Evolutionary conservation across 768 basidiomycete genomes (phyloP), one percentile per base, ranked within the genome.

Genomic region (Pisolithus microcarpus): DNA sequence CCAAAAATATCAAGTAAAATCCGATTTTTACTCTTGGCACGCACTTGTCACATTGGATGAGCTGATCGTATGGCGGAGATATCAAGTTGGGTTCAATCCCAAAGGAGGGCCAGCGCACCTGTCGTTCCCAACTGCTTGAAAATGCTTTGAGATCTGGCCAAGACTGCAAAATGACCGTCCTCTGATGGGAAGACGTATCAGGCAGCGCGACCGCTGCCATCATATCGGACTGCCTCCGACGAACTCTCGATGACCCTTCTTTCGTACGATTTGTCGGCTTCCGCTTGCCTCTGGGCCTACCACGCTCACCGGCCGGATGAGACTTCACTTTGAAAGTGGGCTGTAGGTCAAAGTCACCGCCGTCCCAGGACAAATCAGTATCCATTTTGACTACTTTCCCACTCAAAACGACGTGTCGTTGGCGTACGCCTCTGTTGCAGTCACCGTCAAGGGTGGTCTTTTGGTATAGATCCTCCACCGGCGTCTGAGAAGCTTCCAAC

Each of bases 21-120:
- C 31, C 10, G 7, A 16, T 23, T 16, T 4, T 4, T 18, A 9
- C 7, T 18, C 16, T 4, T 21, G n/a, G 0, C 21, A 58, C 70
- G 39, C 44, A 70, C 68, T 56, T 58, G 52, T 71, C 68, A 26
- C 68, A 71, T 51, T 68, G 62, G 23, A 69, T 64, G 42, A 70
- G 67, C 68, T 71, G 30, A 4, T 42, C n/a, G 38, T 28, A 24
- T 5, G 34, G 13, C 13, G 15, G 5, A 21, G 5, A 7, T 4
- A 7, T 42, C 51, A 28, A 52, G 43, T 30, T 15, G 28, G n/a
- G 21, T 15, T 9, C 1, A 15, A 16, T 6, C 42, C 26, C 34
- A 21, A 24, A n/a, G 2, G 3, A 3, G 19, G 5, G 19, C 7
- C 8, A 28, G 43, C 47, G 6, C 45, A 64, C 64, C 62, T 66